Conservation (phyloP, 2,329 filamentous ascomycete genomes). For the Apiospora arundinis region DNA sequence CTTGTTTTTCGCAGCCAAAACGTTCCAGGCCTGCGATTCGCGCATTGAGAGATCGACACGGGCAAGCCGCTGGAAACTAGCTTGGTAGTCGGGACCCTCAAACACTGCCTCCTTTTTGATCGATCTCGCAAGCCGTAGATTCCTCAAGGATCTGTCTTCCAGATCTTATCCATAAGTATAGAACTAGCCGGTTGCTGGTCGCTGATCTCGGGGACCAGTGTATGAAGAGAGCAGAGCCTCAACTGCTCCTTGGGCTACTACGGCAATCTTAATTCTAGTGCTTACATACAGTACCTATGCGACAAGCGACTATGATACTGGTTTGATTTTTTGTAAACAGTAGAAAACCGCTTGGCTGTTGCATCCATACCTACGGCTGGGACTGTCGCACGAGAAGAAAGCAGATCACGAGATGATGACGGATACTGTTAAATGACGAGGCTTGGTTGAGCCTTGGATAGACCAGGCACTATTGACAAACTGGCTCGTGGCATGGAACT, state of each 20-base stretch:
- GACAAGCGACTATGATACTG: not conserved
- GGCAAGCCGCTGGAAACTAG: not conserved
- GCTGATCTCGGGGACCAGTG: not conserved
- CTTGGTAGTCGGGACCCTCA: not conserved
- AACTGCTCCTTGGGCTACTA: not conserved
- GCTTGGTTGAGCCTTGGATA: constrained; percentile 3
- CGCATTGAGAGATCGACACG: not conserved
- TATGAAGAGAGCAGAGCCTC: constrained; percentile 7
- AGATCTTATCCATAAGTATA: too few relatives aligned
- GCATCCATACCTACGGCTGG: not conserved
- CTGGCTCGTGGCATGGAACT: not conserved
- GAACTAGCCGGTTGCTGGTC: not conserved
- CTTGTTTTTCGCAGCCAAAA: not conserved
- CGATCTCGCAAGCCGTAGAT: not conserved
- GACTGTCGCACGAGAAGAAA: not conserved
- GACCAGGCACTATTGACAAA: not conserved
- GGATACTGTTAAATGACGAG: not conserved
- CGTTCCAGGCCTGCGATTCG: constrained; percentile 4
- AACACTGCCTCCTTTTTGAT: not conserved
- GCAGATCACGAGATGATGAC: not conserved
- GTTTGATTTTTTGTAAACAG: not conserved
- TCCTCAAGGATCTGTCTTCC: not conserved
- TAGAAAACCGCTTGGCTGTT: too few relatives aligned
- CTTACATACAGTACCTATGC: not conserved
- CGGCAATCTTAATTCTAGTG: constrained; percentile 11